Percentiles rank a stretch among this genome's conserved stretches.
phyloP scores from a whole-genome alignment of 257 asterid species.

The Coffea canephora region DNA sequence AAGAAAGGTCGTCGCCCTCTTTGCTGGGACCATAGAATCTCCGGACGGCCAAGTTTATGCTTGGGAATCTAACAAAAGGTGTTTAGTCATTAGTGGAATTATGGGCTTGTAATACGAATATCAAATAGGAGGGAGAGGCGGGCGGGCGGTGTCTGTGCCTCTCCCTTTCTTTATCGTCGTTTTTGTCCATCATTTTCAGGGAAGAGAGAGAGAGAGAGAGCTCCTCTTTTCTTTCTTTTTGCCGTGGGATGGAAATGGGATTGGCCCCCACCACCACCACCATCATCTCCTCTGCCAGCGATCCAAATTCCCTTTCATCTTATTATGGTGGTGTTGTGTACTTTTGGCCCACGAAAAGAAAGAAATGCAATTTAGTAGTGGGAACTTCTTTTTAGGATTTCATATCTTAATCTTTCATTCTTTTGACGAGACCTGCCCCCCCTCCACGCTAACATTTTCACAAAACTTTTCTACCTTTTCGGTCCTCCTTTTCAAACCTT shows the following conservation, averaged over 20 bases:
- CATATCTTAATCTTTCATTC: conserved; percentile 30
- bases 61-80: conserved; percentile 52
- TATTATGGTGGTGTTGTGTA: conserved; percentile 14
- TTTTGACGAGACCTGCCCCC: conserved; percentile 51
- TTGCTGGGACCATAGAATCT: conserved; percentile 66
- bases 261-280: conserved; percentile 11
- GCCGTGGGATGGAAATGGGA: not conserved
- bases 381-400: conserved; percentile 78
- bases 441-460: conserved; percentile 39
- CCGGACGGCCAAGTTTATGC: conserved; percentile 65
- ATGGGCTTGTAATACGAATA: conserved; percentile 17
- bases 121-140: too few species aligned
- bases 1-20: conserved; percentile 44
- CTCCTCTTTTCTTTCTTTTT: not conserved
- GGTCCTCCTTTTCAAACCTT: conserved; percentile 4
- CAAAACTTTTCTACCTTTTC: conserved; percentile 26
- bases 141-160: not conserved
- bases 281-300: conserved; percentile 8
- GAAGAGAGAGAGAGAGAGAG: not conserved
- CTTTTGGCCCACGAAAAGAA: conserved; percentile 54
- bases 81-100: conserved; percentile 43
- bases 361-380: conserved; percentile 37
- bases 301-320: conserved; percentile 18
- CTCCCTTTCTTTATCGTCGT: conserved; percentile 5
- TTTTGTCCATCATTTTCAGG: conserved; percentile 13